Conservation (phyloP, 768 basidiomycete genomes). For the Sarcodon sp. region DNA sequence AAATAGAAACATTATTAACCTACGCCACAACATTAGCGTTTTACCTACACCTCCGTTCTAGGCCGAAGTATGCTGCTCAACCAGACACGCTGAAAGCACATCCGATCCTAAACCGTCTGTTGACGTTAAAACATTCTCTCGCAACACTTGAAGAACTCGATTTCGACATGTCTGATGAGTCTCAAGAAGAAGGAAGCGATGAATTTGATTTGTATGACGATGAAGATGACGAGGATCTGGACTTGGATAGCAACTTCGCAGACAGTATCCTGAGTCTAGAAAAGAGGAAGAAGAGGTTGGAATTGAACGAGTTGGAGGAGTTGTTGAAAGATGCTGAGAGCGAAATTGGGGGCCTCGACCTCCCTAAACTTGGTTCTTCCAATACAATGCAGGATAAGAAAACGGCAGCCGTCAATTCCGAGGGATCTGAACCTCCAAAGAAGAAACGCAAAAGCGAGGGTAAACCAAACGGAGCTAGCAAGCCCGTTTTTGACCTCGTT, state of each 20-base stretch:
- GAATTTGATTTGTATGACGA: slow-evolving; percentile 22
- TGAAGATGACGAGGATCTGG: slow-evolving; percentile 27
- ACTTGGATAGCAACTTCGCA: slow-evolving; percentile 18
- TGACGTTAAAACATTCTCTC: slow-evolving; percentile 75
- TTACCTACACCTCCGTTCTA: slow-evolving; percentile 78
- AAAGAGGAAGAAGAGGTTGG: slow-evolving; percentile 13
- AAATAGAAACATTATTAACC: slow-evolving; percentile 74
- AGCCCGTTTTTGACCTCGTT: slow-evolving; percentile 52
- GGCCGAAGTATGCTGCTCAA: slow-evolving; percentile 45
- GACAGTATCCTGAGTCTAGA: slow-evolving; percentile 18
- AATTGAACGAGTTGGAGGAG: slow-evolving; percentile 37
- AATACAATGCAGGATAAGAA: neutral
- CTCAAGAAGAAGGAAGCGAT: slow-evolving; percentile 31
- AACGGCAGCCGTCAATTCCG: slow-evolving; percentile 9
- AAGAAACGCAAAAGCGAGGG: slow-evolving; percentile 43
- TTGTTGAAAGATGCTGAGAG: slow-evolving; percentile 40
- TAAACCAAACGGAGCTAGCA: slow-evolving; percentile 5
- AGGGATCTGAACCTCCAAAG: slow-evolving; percentile 27
- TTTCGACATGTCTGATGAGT: slow-evolving; percentile 41
- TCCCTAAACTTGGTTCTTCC: slow-evolving; percentile 1
- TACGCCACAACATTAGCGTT: slow-evolving; percentile 88
- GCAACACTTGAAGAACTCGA: slow-evolving; percentile 77
- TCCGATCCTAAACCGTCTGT: slow-evolving; percentile 64
- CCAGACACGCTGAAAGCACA: slow-evolving; percentile 53
- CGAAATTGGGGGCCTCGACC: slow-evolving; percentile 6